phyloP scores from a whole-genome alignment of 2,329 filamentous ascomycete species.

The Acrocalymma vagum region DNA sequence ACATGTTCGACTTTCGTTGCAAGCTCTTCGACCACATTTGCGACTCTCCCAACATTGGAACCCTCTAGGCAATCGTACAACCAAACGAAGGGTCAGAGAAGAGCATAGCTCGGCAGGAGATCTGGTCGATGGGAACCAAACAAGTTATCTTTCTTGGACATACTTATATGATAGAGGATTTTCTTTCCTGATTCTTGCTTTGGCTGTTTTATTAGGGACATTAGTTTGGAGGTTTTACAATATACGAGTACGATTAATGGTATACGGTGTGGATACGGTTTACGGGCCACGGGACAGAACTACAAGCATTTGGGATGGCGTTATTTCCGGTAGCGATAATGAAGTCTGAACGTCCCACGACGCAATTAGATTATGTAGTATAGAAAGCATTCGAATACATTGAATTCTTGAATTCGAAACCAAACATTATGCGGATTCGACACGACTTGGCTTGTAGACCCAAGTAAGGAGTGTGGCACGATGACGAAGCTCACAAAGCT shows the following conservation, averaged over 20 bases:
- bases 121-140: background rate
- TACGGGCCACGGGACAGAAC: no score
- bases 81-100: slow-evolving; percentile 10
- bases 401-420: no score
- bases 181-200: background rate
- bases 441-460: background rate
- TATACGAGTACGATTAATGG: slow-evolving; percentile 17
- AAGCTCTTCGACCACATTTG: slow-evolving; percentile 9
- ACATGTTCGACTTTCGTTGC: slow-evolving; percentile 6
- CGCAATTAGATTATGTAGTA: slow-evolving; percentile 8
- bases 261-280: slow-evolving; percentile 4
- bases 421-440: no score
- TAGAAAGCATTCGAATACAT: no score
- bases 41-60: slow-evolving; percentile 13
- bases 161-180: background rate
- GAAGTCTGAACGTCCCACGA: slow-evolving; percentile 1
- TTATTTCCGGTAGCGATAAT: slow-evolving; percentile 11
- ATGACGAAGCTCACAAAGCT: slow-evolving; percentile 39
- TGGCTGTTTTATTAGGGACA: background rate
- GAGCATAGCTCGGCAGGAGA: background rate
- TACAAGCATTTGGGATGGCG: slow-evolving; percentile 24
- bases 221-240: background rate
- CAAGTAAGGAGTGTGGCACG: slow-evolving; percentile 8
- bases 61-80: slow-evolving; percentile 11
- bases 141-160: slow-evolving; percentile 4